Conservation (phyloP, 106 monocot species). For the Chionographis japonica region DNA sequence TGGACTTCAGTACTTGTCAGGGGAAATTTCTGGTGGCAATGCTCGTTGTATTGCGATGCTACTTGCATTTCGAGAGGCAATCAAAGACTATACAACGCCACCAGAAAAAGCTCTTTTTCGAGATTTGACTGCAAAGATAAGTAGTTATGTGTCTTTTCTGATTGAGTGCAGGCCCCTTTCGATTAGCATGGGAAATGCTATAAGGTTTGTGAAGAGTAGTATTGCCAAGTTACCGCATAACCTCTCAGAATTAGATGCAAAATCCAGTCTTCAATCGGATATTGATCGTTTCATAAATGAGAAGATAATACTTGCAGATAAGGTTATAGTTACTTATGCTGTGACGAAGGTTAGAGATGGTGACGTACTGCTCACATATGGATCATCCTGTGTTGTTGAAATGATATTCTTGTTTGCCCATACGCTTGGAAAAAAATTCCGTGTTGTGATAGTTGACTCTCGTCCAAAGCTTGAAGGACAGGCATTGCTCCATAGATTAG, state of each 20-base stretch:
- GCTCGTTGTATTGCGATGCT: conserved; percentile 92
- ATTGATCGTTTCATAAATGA: conserved; percentile 89
- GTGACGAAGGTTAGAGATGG: conserved; percentile 86
- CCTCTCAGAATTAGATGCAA: conserved; percentile 75
- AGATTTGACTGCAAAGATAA: conserved; percentile 79
- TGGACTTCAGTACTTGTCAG: conserved; percentile 82
- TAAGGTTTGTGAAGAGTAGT: conserved; percentile 80
- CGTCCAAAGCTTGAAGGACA: conserved; percentile 93
- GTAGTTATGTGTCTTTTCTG: conserved; percentile 87
- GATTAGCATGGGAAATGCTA: conserved; percentile 97
- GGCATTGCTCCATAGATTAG: conserved; percentile 59
- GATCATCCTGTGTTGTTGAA: conserved; percentile 83
- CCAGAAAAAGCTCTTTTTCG: conserved; percentile 64
- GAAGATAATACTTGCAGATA: conserved; percentile 86
- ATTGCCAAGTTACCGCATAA: conserved; percentile 63
- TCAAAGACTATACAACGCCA: conserved; percentile 74
- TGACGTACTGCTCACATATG: conserved; percentile 91
- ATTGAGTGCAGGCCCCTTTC: conserved; percentile 94
- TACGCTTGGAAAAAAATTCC: conserved; percentile 71
- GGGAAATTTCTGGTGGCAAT: conserved; percentile 86
- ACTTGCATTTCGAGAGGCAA: conserved; percentile 76
- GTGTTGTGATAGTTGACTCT: conserved; percentile 86
- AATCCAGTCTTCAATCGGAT: conserved; percentile 68
- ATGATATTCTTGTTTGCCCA: conserved; percentile 74
- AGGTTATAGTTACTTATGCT: conserved; percentile 83